phyloP scores from a whole-genome alignment of 2,329 filamentous ascomycete species.

The Neonectria neomacrospora region DNA sequence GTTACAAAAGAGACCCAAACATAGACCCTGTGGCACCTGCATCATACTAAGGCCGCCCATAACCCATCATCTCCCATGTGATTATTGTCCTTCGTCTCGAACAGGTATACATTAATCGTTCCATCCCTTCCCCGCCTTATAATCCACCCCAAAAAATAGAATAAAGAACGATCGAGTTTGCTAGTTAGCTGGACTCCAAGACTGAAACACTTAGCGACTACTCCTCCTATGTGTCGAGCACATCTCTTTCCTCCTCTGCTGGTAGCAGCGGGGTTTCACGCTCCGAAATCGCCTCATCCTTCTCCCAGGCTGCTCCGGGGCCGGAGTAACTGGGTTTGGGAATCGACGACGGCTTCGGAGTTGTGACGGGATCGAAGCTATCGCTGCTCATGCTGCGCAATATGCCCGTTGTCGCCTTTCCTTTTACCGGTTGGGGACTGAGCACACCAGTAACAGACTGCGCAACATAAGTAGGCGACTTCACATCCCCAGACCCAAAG shows the following conservation, averaged over 20 bases:
- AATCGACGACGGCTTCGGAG: constrained; percentile 44
- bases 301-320: constrained; percentile 63
- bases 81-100: constrained; percentile 27
- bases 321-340: constrained; percentile 61
- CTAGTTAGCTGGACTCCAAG: constrained; percentile 16
- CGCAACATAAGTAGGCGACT: constrained; percentile 43
- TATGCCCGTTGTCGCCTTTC: constrained; percentile 49
- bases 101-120: constrained; percentile 40
- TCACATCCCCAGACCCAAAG: constrained; percentile 61
- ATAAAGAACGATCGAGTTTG: constrained; percentile 20
- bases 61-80: constrained; percentile 24
- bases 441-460: constrained; percentile 47
- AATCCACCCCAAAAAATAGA: constrained; percentile 2
- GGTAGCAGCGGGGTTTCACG: constrained; percentile 52
- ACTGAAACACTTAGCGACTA: constrained; percentile 25
- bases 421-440: constrained; percentile 58
- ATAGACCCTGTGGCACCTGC: constrained; percentile 13
- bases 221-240: constrained; percentile 51
- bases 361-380: constrained; percentile 28
- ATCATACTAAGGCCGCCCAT: constrained; percentile 15
- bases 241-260: constrained; percentile 55
- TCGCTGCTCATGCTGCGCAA: constrained; percentile 47
- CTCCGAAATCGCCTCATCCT: constrained; percentile 56
- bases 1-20: constrained; percentile 16
- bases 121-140: constrained; percentile 26